Evolutionary conservation across 768 basidiomycete species (phyloP), one percentile per base, ranked within the genome.

Genomic region (Gloeopeniophorella convolvens): DNA sequence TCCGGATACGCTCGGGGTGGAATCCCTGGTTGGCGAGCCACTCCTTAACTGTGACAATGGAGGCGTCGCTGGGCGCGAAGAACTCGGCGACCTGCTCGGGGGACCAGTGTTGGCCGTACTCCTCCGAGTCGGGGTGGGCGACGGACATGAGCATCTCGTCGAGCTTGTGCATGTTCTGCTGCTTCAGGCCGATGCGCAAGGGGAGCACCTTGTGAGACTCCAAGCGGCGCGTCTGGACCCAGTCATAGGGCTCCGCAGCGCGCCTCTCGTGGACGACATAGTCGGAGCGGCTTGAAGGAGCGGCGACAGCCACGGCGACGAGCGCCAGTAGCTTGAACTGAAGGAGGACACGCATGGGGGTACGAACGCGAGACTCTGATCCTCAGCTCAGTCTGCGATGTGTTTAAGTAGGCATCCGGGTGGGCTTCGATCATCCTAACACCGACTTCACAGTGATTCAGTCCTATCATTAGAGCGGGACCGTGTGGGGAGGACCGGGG

Each of bases 31-130:
- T 61, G 3, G 61, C 35, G 15, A 76, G 60, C 75, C 76, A 77
- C 15, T 49, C 51, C 27, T 59, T 63, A n/a, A 76, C 75, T 3
- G 62, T 51, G 2, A 63, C 60, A 11, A 74, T 56, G 0, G 72
- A 68, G 32, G 67, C 63, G 20, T 56, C 41, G 42, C 63, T 66
- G 0, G 75, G 76, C 0, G 72, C 67, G 43, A 77, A 77, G 40
- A 59, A 66, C n/a, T 69, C 62, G 18, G 68, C 69, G 42, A 77
- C 61, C 23, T 66, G 53, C 18, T 54, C 57, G 1, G 74, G 60
- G 1, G 70, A 63, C 72, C 73, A 75, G 48, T 77, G 76, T 27
- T 71, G 65, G 1, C 74, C 75, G 39, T 74, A 77, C 46, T 60
- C 66, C 13, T 66, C 60, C 7, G 76, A 77, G 13, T 62, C 55